Evolutionary conservation across 768 basidiomycete species (phyloP), one percentile per base, ranked within the genome.

Genomic region (Leccinum uliginosum): DNA sequence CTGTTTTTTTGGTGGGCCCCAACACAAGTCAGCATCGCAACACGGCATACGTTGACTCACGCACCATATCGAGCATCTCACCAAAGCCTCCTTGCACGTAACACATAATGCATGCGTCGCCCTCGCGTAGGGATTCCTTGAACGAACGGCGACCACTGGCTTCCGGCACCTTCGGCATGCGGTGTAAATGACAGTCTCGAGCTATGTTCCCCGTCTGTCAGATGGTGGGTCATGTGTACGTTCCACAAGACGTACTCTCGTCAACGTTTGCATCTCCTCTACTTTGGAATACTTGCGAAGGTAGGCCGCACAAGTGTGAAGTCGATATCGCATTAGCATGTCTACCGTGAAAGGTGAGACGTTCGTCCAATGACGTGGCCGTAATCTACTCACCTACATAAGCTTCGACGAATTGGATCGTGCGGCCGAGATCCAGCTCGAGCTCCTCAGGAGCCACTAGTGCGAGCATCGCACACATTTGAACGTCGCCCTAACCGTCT

Each of bases 381-480:
- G 7, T 19, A 6, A 1, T 19, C 9, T 29, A 70, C 81, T 30
- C 55, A 91, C 91, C 91, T 14, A 90, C 78, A 65, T 93, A 93
- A 0, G 85, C 74, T 58, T 89, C 85, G 17, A 90, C 65, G 56
- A 91, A 86, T 24, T 78, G 76, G 19, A 75, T 64, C 24, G 73
- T 73, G 46, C 85, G 74, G 47, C 64, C 66, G 21, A 69, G 66
- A 1, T 74, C 68, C n/a, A 89, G 67, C 35, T 65, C 61, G 44
- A 93, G 72, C 64, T 91, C 87, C 45, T 75, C 63, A 0, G 79
- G 75, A 7, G 84, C 87, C 19, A 92, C 72, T 1, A 89, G 64
- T 3, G 82, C 76, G 15, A 93, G 66, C 78, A 89, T 82, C 1
- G 88, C 83, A 69, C 89, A 91, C 78, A 84, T 88, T 64, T 91